Percentiles rank a stretch among this genome's conserved stretches.
phyloP scores from a whole-genome alignment of 345 rosid genomes.

The Pseudoturritis turrita region DNA sequence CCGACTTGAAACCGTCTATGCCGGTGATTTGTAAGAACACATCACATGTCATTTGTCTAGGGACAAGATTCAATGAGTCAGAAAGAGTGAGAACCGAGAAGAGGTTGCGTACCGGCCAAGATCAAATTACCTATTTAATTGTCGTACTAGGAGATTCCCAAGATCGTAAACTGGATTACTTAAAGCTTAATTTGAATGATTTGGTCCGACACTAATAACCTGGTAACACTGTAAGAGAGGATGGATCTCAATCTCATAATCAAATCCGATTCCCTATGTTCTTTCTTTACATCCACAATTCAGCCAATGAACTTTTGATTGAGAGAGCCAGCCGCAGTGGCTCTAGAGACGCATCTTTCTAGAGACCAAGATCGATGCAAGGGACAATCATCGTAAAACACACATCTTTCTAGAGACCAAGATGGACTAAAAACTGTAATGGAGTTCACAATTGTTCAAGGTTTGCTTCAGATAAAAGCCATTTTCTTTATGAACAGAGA shows the following conservation, averaged over 20 bases:
- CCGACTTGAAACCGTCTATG: constrained; percentile 7
- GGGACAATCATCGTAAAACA: not conserved
- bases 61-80: constrained; percentile 28
- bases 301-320: not conserved
- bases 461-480: not conserved
- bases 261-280: not conserved
- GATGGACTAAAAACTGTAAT: not conserved
- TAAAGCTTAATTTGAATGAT: not conserved
- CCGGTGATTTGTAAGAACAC: constrained; percentile 12
- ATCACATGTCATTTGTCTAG: constrained; percentile 31
- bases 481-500: not conserved
- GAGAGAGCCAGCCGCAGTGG: not conserved
- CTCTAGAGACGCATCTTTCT: not conserved
- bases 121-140: constrained; percentile 1
- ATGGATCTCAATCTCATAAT: constrained; percentile 12
- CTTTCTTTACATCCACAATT: not conserved
- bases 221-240: not conserved
- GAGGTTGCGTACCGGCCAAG: constrained; percentile 23
- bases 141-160: not conserved
- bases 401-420: not conserved
- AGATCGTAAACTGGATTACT: not conserved
- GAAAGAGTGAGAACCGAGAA: constrained; percentile 8
- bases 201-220: not conserved
- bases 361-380: not conserved
- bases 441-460: not conserved